Percentiles rank a stretch among this genome's conserved stretches.
Conservation (phyloP, 805 yeast genomes). For the Zygosaccharomyces pseudorouxii region DNA sequence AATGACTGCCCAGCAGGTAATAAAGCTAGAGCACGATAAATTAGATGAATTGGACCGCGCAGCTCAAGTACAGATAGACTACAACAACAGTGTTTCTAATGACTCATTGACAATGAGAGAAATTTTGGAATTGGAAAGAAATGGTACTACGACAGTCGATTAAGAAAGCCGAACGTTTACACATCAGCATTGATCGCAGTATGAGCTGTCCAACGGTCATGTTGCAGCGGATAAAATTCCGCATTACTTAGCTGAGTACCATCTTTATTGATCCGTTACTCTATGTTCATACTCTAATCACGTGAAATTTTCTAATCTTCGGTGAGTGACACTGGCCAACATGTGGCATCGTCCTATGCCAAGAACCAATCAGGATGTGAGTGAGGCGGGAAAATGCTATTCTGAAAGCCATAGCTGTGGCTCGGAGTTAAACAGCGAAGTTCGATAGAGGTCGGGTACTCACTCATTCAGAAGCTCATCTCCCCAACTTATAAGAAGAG, state of each 20-base stretch:
- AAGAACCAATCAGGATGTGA: not conserved
- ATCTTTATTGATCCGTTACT: not conserved
- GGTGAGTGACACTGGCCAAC: not conserved
- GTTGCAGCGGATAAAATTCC: not conserved
- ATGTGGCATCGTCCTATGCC: not conserved
- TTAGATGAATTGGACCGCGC: conserved; percentile 8
- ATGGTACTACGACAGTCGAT: conserved; percentile 1
- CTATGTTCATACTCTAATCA: not conserved
- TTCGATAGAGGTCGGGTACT: not conserved
- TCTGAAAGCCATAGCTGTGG: conserved; percentile 5
- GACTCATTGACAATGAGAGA: conserved; percentile 15
- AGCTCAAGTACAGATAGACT: conserved; percentile 10
- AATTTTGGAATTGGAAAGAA: conserved; percentile 14
- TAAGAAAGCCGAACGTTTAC: not conserved
- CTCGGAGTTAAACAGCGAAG: conserved; percentile 2
- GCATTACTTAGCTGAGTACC: not conserved
- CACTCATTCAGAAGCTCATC: conserved; percentile 2
- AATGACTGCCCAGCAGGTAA: conserved; percentile 11
- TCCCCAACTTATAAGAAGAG: conserved; percentile 4
- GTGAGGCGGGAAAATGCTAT: not conserved
- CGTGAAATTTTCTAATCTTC: not conserved
- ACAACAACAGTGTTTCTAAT: not conserved
- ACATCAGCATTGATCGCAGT: too few species aligned
- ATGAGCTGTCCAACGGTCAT: not conserved
- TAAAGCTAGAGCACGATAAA: conserved; percentile 3